phyloP scores from a whole-genome alignment of 345 rosid species.

The Hibiscus syriacus region DNA sequence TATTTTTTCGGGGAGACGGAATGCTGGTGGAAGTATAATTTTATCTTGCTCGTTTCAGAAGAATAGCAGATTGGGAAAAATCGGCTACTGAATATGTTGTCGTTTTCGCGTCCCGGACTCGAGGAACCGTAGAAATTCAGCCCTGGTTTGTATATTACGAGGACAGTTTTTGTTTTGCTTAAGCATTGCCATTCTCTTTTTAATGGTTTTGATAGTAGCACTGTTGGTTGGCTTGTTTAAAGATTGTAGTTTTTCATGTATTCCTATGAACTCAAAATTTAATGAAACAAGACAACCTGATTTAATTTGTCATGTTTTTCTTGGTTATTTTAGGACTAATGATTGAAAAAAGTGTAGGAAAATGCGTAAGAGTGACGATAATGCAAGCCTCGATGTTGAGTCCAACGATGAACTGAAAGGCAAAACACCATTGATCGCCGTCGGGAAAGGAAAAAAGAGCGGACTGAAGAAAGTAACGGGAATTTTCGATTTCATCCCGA shows the following conservation, averaged over 20 bases:
- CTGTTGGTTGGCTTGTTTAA: not conserved
- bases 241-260: not conserved
- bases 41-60: not conserved
- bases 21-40: slow-evolving; percentile 5
- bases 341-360: not conserved
- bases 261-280: slow-evolving; percentile 3
- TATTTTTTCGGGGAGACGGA: slow-evolving; percentile 18
- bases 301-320: slow-evolving; percentile 9
- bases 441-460: slow-evolving; percentile 10
- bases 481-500: slow-evolving; percentile 58
- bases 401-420: slow-evolving; percentile 37
- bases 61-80: slow-evolving; percentile 11
- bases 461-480: slow-evolving; percentile 52
- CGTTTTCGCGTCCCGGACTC: not conserved
- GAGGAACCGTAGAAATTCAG: slow-evolving; percentile 21
- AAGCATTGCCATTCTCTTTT: not conserved
- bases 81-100: slow-evolving; percentile 5
- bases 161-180: not conserved
- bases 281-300: slow-evolving; percentile 1
- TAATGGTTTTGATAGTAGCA: not conserved
- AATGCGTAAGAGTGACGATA: slow-evolving; percentile 16
- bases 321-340: not conserved
- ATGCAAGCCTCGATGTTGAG: slow-evolving; percentile 29
- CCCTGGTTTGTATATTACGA: slow-evolving; percentile 25
- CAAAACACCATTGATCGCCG: slow-evolving; percentile 32